These are phyloP conservation scores for Poa pratensis DNA, from an alignment of 176 grass and related monocot species.

Conservation along the genomic window DNA sequence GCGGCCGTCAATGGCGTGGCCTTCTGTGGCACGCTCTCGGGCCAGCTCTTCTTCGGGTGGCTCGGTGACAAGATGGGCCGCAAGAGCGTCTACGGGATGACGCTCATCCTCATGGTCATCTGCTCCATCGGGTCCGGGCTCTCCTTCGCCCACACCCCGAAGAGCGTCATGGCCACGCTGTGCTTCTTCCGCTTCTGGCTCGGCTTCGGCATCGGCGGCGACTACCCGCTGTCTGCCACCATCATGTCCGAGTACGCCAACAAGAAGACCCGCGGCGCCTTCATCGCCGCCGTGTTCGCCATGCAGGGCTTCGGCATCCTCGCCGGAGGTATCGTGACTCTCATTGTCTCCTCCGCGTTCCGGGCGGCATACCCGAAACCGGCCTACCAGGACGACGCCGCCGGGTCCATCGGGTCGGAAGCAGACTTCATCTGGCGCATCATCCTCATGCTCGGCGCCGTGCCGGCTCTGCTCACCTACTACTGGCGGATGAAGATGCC, in stretches of 20 bases:
- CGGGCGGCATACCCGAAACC: slow-evolving; percentile 47
- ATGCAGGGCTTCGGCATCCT: slow-evolving; percentile 87
- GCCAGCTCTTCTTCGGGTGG: slow-evolving; percentile 73
- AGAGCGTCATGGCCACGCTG: slow-evolving; percentile 53
- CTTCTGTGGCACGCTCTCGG: slow-evolving; percentile 51
- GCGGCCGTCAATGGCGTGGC: slow-evolving; percentile 29
- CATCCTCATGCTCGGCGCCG: slow-evolving; percentile 69
- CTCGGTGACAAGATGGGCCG: slow-evolving; percentile 61
- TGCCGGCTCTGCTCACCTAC: slow-evolving; percentile 67
- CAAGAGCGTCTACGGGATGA: slow-evolving; percentile 68
- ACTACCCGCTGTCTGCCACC: slow-evolving; percentile 63
- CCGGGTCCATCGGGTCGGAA: slow-evolving; percentile 39
- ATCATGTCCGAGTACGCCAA: slow-evolving; percentile 77
- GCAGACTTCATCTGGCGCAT: slow-evolving; percentile 70
- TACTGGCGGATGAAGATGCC: slow-evolving; percentile 90
- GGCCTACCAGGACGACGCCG: slow-evolving; percentile 42
- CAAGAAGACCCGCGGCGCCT: slow-evolving; percentile 72
- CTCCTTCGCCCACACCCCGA: slow-evolving; percentile 38
- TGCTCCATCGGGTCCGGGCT: slow-evolving; percentile 58
- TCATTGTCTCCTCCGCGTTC: slow-evolving; percentile 57
- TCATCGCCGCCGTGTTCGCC: slow-evolving; percentile 84
- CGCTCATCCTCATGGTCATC: slow-evolving; percentile 59
- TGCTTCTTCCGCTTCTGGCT: slow-evolving; percentile 81
- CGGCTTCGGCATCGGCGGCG: slow-evolving; percentile 69
- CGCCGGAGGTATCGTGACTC: slow-evolving; percentile 58